Conservation (phyloP, 2,329 filamentous ascomycete genomes). For the Fusarium aywerte region DNA sequence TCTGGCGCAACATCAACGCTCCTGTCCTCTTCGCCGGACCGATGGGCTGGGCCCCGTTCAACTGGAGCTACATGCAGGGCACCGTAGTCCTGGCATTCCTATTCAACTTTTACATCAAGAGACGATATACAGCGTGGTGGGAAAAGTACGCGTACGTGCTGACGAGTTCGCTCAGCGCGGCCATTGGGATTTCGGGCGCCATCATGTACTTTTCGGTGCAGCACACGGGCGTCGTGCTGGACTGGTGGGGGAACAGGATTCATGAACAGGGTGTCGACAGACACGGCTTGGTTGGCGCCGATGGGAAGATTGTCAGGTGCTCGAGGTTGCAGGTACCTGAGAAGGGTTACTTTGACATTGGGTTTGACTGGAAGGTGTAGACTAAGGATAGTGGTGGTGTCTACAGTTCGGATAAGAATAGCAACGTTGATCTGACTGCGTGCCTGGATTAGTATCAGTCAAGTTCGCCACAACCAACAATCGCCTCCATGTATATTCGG, state of each 20-base stretch:
- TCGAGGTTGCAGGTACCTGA: slow-evolving; percentile 36
- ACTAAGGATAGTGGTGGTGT: neutral
- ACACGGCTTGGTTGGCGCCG: slow-evolving; percentile 23
- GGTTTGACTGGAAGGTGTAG: slow-evolving; percentile 34
- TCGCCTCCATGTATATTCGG: neutral
- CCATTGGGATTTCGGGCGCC: slow-evolving; percentile 44
- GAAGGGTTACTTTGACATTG: slow-evolving; percentile 34
- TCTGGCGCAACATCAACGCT: slow-evolving; percentile 40
- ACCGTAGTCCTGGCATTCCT: slow-evolving; percentile 37
- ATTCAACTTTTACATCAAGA: slow-evolving; percentile 45
- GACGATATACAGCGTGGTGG: slow-evolving; percentile 43
- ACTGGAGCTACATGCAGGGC: slow-evolving; percentile 46
- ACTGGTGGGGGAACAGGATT: slow-evolving; percentile 44
- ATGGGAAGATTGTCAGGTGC: slow-evolving; percentile 28
- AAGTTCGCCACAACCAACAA: neutral
- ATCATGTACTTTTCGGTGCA: slow-evolving; percentile 46
- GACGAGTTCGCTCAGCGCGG: slow-evolving; percentile 43
- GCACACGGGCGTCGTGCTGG: slow-evolving; percentile 23
- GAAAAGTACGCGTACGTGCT: slow-evolving; percentile 47
- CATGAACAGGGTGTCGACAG: slow-evolving; percentile 40
- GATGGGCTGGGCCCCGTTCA: slow-evolving; percentile 44
- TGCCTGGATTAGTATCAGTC: neutral
- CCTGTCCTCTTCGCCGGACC: slow-evolving; percentile 43
- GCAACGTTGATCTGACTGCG: neutral
- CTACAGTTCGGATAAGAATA: slow-evolving; percentile 13